Percentiles rank a stretch among this genome's conserved stretches.
Conservation (phyloP, 2,329 filamentous ascomycete genomes). For the Nannizziopsis arthrosporioides region DNA sequence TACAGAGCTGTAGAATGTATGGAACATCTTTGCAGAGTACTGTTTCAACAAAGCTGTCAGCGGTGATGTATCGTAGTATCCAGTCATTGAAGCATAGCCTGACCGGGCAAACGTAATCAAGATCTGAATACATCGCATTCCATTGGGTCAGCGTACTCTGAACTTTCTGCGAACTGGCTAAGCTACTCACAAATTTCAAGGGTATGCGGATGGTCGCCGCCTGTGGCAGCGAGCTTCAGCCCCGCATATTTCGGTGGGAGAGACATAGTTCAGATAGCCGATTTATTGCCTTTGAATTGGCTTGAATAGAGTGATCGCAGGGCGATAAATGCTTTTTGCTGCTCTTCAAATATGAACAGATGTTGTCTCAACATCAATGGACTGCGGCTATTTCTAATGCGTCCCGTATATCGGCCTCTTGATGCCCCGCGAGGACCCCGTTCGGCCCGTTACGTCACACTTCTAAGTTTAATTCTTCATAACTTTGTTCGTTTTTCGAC, state of each 20-base stretch:
- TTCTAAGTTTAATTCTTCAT: too few species aligned
- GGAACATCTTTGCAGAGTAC: slow-evolving; percentile 62
- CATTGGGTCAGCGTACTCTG: background rate
- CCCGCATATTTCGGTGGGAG: slow-evolving; percentile 49
- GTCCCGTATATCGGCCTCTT: too few species aligned
- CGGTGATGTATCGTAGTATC: slow-evolving; percentile 5
- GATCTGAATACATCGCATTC: slow-evolving; percentile 37
- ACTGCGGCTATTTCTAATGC: too few species aligned
- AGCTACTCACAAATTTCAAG: slow-evolving; percentile 30
- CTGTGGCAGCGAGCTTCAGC: slow-evolving; percentile 29
- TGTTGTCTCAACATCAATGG: too few species aligned
- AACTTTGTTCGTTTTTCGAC: too few species aligned
- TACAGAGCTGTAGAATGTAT: slow-evolving; percentile 57
- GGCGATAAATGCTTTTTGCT: too few species aligned
- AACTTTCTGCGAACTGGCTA: background rate
- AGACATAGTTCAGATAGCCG: slow-evolving; percentile 37
- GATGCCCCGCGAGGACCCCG: too few species aligned
- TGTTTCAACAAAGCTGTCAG: slow-evolving; percentile 16
- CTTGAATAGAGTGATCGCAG: too few species aligned
- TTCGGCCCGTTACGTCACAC: too few species aligned
- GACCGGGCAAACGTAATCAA: slow-evolving; percentile 81
- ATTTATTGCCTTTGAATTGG: too few species aligned
- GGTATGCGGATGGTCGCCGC: slow-evolving; percentile 23
- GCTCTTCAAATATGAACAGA: too few species aligned
- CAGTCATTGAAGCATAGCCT: slow-evolving; percentile 13